phyloP scores from a whole-genome alignment of 2,329 filamentous ascomycete species.

The Capronia epimyces region DNA sequence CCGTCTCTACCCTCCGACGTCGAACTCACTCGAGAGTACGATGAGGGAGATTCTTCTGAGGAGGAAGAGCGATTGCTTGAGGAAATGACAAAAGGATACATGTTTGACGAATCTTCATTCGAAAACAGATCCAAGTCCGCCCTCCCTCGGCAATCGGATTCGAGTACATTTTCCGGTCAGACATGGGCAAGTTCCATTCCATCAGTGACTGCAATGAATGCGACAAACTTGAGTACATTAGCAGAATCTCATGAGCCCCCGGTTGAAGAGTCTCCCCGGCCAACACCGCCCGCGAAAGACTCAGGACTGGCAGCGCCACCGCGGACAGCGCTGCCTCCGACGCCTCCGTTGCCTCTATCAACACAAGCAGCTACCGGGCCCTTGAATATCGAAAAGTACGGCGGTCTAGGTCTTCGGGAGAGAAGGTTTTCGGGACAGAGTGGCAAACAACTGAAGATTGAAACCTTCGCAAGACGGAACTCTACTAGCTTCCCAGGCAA shows the following conservation, averaged over 20 bases:
- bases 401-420: slow-evolving; percentile 50
- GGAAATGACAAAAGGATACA: slow-evolving; percentile 79
- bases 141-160: slow-evolving; percentile 72
- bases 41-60: slow-evolving; percentile 61
- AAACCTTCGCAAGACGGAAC: slow-evolving; percentile 51
- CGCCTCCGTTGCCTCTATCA: slow-evolving; percentile 28
- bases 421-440: slow-evolving; percentile 76
- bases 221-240: slow-evolving; percentile 65
- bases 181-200: slow-evolving; percentile 76
- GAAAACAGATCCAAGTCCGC: slow-evolving; percentile 62
- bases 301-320: slow-evolving; percentile 12
- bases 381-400: slow-evolving; percentile 15
- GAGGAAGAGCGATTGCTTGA: slow-evolving; percentile 74
- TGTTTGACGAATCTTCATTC: slow-evolving; percentile 76
- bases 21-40: slow-evolving; percentile 43
- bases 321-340: slow-evolving; percentile 12
- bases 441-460: slow-evolving; percentile 78
- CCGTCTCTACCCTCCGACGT: slow-evolving; percentile 5
- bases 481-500: slow-evolving; percentile 30
- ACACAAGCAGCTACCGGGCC: slow-evolving; percentile 19
- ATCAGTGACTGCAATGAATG: slow-evolving; percentile 65
- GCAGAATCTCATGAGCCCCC: slow-evolving; percentile 51
- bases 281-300: slow-evolving; percentile 20
- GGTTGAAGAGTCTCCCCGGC: slow-evolving; percentile 16
- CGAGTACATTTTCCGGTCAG: slow-evolving; percentile 58